Conservation (phyloP, 805 yeast genomes). For the Ogataea glucozyma region DNA sequence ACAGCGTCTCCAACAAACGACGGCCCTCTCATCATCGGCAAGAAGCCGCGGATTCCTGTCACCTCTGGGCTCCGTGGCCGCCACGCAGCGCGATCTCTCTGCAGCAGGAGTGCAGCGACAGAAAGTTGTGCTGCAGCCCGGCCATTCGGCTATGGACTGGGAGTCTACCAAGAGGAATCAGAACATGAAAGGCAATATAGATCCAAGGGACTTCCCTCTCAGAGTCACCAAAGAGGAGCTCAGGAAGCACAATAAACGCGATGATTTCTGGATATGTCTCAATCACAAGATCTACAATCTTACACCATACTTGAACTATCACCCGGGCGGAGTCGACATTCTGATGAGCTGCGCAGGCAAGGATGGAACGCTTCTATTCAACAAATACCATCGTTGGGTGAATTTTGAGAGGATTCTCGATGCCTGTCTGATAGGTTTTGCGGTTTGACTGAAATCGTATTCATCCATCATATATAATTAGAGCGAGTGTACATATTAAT, state of each 20-base stretch:
- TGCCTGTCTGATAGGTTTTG: constrained; percentile 72
- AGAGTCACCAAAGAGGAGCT: constrained; percentile 59
- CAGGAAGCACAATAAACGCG: constrained; percentile 52
- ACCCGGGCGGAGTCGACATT: constrained; percentile 90
- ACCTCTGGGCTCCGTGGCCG: constrained; percentile 15
- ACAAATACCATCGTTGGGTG: constrained; percentile 71
- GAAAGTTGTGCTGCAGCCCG: constrained; percentile 71
- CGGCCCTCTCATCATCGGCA: constrained; percentile 8
- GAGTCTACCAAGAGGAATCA: constrained; percentile 55
- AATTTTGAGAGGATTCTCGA: constrained; percentile 80
- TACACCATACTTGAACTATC: constrained; percentile 80
- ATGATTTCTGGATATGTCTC: constrained; percentile 85
- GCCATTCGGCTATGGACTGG: constrained; percentile 89
- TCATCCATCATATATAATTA: constrained; percentile 5
- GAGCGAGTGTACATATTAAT: constrained; percentile 9
- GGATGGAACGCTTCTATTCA: constrained; percentile 78
- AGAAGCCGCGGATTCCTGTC: constrained; percentile 14
- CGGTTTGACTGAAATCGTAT: constrained; percentile 20
- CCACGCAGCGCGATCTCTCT: constrained; percentile 9
- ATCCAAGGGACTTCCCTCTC: constrained; percentile 51
- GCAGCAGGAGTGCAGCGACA: constrained; percentile 29
- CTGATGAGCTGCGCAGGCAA: constrained; percentile 77
- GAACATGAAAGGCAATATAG: constrained; percentile 51
- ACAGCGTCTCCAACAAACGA: constrained; percentile 11
- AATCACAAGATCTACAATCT: constrained; percentile 82